phyloP scores from a whole-genome alignment of 345 rosid genomes.

The Laguncularia racemosa region DNA sequence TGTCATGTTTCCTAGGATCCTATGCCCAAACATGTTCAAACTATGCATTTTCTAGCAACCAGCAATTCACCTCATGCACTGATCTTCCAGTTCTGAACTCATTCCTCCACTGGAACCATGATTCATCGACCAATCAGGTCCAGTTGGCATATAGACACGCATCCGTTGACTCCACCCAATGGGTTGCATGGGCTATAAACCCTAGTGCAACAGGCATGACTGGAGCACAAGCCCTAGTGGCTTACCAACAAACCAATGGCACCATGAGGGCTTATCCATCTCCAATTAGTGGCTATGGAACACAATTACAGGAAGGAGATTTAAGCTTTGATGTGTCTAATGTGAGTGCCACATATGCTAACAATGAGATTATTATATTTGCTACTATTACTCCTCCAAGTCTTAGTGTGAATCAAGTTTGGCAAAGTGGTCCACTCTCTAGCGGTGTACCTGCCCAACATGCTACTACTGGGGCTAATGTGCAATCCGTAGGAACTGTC shows the following conservation, averaged over 20 bases:
- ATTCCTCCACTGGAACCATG: slow-evolving; percentile 61
- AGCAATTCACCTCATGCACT: slow-evolving; percentile 47
- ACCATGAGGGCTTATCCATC: slow-evolving; percentile 59
- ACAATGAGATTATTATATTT: slow-evolving; percentile 58
- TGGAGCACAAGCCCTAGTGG: slow-evolving; percentile 79
- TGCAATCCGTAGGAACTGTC: slow-evolving; percentile 49
- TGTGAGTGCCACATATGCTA: slow-evolving; percentile 40
- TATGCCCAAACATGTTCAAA: slow-evolving; percentile 49
- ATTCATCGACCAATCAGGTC: slow-evolving; percentile 42
- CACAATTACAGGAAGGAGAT: slow-evolving; percentile 38
- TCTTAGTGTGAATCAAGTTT: slow-evolving; percentile 52
- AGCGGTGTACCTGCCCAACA: slow-evolving; percentile 33
- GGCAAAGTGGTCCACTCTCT: slow-evolving; percentile 79
- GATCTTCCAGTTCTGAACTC: slow-evolving; percentile 74
- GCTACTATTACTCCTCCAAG: slow-evolving; percentile 45
- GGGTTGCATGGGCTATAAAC: slow-evolving; percentile 96
- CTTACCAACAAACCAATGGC: slow-evolving; percentile 52
- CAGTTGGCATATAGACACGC: slow-evolving; percentile 72
- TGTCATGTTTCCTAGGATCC: slow-evolving; percentile 10
- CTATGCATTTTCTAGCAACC: slow-evolving; percentile 58
- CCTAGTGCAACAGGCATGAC: slow-evolving; percentile 61
- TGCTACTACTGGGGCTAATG: slow-evolving; percentile 40
- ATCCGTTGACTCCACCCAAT: slow-evolving; percentile 32
- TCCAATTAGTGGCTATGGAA: slow-evolving; percentile 41
- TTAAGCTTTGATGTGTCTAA: slow-evolving; percentile 64